Base-by-base conservation (phyloP, 2,329 filamentous ascomycete species). In the Elsinoe arachidis region DNA sequence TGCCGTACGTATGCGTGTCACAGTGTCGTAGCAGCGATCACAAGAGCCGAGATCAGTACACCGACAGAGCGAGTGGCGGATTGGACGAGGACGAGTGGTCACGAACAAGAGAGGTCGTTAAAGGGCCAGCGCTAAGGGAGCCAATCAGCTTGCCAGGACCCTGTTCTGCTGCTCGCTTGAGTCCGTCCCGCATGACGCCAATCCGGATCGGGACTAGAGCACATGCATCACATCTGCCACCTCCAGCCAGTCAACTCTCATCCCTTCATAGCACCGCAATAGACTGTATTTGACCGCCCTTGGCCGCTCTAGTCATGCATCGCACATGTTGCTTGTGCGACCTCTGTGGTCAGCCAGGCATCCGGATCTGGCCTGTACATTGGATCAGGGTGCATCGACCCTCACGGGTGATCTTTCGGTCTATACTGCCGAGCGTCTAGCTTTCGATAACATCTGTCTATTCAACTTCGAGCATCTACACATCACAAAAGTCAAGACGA, bases 111-210 rank as follows among this genome's bases (percentile, higher is more conserved):
- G 53, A 26, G 12, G 53, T 17, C 21, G 53, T 47, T 49, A 14
- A 30, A 53, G 23, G 26, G 43, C 34, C 43, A 57, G 55, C 55
- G 55, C 44, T 47, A 49, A 57, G 7, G n/a, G 44, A 41, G 55
- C 55, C 44, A 57, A 57, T 57, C 55, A 53, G 15, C 17, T n/a
- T 9, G 0, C 30, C 14, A 15, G 19, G n/a, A 41, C 46, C 49
- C 4, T 35, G 49, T 38, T 38, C 49, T 53, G 39, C 19, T 53
- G 2, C 49, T 53, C 49, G 49, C 49, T 53, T 53, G 33, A 23
- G 17, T 23, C 39, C 21, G 30, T 23, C 33, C 55, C 49, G 49
- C 35, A 39, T 39, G 19, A 26, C 30, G 19, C 49, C 23, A 23
- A 10, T 11, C 49, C 49, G 3, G 3, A 11, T 38, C 10, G 6